These are phyloP conservation scores for Dendrocalamus latiflorus DNA, from an alignment of 202 grass and related monocot species.

Conservation along the genomic window DNA sequence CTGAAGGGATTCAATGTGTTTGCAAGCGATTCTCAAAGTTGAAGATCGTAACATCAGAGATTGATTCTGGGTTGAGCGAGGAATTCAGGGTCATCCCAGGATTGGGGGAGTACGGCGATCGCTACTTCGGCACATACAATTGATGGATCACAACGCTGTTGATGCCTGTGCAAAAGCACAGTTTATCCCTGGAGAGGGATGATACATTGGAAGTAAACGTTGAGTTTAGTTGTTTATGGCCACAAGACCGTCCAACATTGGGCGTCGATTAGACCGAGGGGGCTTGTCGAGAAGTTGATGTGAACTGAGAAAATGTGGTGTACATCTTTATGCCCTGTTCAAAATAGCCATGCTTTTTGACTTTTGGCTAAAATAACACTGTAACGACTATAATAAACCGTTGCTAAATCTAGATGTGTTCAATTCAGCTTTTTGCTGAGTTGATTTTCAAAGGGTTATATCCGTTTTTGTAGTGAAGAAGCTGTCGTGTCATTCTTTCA, in stretches of 20 bases:
- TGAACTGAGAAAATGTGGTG: background rate
- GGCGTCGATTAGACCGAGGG: background rate
- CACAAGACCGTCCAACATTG: background rate
- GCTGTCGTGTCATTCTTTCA: too few relatives aligned
- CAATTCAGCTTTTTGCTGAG: too few relatives aligned
- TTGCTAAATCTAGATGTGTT: too few relatives aligned
- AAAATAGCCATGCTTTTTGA: too few relatives aligned
- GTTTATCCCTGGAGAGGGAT: background rate
- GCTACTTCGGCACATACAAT: slow-evolving; percentile 89
- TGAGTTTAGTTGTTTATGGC: background rate
- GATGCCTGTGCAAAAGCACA: background rate
- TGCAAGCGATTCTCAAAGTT: slow-evolving; percentile 71
- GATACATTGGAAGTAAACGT: background rate
- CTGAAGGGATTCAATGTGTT: slow-evolving; percentile 82
- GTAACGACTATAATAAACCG: too few relatives aligned
- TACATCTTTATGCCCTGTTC: background rate
- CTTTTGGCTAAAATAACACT: too few relatives aligned
- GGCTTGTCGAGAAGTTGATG: background rate
- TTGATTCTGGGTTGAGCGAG: slow-evolving; percentile 74
- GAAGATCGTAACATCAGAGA: slow-evolving; percentile 93
- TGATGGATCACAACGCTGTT: slow-evolving; percentile 20
- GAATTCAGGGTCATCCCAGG: slow-evolving; percentile 90
- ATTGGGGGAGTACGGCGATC: slow-evolving; percentile 85
- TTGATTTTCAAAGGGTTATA: too few relatives aligned
- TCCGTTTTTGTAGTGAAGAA: too few relatives aligned